Base-by-base conservation (phyloP, 1,284 basidiomycete genomes). In the Ceratobasidium theobromae region DNA sequence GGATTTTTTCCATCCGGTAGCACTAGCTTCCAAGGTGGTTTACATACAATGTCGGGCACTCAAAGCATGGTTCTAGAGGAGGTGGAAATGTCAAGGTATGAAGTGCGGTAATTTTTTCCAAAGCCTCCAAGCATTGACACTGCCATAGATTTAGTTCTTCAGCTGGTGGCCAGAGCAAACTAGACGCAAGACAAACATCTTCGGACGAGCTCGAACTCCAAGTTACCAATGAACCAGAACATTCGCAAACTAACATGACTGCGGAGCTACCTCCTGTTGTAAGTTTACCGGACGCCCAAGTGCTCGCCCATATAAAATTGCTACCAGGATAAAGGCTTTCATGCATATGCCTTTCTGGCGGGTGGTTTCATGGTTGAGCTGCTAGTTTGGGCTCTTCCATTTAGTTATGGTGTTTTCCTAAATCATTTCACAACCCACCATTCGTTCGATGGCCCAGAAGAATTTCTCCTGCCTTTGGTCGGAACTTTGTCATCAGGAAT, bases 351-450 rank as follows among this genome's bases (percentile, higher is more conserved):
- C 16, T 71, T 66, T 38, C 68, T 71, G n/a, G 67, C 57, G 11
- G 69, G 64, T n/a, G 65, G 69, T 49, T 71, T 70, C 43, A 51
- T 69, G 14, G 38, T 71, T 28, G 70, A 71, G 43, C 48, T 71
- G 4, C 54, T 71, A 4, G 68, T 69, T 6, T 70, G 68, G 68
- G 65, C 68, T 3, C 53, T 69, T 6, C 68, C 68, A 12, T 69
- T 71, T 49, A 68, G 68, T 16, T 71, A 69, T 41, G 69, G 70
- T 9, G 66, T 69, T n/a, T 70, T 71, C 62, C 64, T 71, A n/a
- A 68, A 71, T 33, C 68, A 69, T 28, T 71, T 70, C 53, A 68
- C 54, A n/a, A 67, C 21, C 6, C 40, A 60, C 5, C 54, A 67
- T 12, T 27, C 65, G 5, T 66, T 67, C 32, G 33, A 64, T 2